These are phyloP conservation scores for Trametes punicea DNA, from an alignment of 768 basidiomycete genomes.

Conservation along the genomic window DNA sequence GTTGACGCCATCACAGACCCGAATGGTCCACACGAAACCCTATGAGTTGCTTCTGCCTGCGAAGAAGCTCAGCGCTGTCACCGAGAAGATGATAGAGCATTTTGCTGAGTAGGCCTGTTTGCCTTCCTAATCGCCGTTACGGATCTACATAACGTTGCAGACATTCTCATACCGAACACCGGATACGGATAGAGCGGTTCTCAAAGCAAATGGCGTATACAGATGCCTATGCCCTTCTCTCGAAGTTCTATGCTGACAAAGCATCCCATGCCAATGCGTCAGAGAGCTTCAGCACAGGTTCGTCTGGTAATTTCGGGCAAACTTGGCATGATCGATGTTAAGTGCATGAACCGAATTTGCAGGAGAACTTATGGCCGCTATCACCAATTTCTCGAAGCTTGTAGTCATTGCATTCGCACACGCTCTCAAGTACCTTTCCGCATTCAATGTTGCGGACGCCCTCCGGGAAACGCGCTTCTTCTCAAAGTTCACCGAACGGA, in stretches of 20 bases:
- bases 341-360: conserved; percentile 11
- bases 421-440: conserved; percentile 62
- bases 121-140: background rate
- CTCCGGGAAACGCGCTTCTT: conserved; percentile 79
- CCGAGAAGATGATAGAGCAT: conserved; percentile 71
- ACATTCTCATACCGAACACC: conserved; percentile 30
- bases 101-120: conserved; percentile 53
- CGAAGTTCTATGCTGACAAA: conserved; percentile 63
- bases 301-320: conserved; percentile 8
- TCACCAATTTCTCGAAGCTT: conserved; percentile 64
- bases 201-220: conserved; percentile 53
- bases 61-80: conserved; percentile 57
- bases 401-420: conserved; percentile 74
- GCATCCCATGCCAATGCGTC: conserved; percentile 38
- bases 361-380: conserved; percentile 62
- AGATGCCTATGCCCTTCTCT: conserved; percentile 65
- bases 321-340: background rate
- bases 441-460: conserved; percentile 76
- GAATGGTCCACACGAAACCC: conserved; percentile 82
- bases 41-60: conserved; percentile 73
- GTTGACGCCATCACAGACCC: conserved; percentile 49
- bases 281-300: conserved; percentile 45
- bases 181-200: conserved; percentile 64
- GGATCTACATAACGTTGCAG: background rate
- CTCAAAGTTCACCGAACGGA: conserved; percentile 66